A percentile compares a stretch with the other conserved stretches of the same genome.
Evolutionary conservation across 2,329 filamentous ascomycete genomes (phyloP).

Genomic region (Aureobasidium mangrovei): DNA sequence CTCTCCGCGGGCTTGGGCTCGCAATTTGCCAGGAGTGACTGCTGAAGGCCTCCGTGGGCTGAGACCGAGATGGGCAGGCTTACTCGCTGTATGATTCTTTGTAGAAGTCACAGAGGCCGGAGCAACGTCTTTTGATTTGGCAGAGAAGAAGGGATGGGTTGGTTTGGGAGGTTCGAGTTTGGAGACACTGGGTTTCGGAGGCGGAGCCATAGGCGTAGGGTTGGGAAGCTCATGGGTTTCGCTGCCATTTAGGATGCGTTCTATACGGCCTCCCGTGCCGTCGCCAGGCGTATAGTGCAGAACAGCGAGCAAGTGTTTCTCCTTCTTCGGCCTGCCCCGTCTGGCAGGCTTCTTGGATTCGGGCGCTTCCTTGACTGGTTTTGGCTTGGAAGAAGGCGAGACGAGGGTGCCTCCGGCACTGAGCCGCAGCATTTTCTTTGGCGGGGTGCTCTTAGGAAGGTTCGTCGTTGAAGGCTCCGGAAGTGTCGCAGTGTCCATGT

Average conservation of each 20-base stretch:
- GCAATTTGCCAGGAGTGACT: slow-evolving; percentile 40
- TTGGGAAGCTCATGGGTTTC: slow-evolving; percentile 20
- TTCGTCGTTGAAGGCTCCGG: no score
- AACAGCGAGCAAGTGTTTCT: slow-evolving; percentile 19
- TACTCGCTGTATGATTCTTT: slow-evolving; percentile 16
- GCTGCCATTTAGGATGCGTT: slow-evolving; percentile 48
- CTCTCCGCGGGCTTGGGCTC: slow-evolving; percentile 24
- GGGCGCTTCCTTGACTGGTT: slow-evolving; percentile 16
- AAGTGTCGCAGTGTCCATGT: not conserved
- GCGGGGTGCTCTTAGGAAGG: slow-evolving; percentile 18
- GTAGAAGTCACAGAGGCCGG: slow-evolving; percentile 13
- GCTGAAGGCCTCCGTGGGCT: slow-evolving; percentile 30
- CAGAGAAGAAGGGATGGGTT: slow-evolving; percentile 62
- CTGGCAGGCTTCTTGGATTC: slow-evolving; percentile 20
- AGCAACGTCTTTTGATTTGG: slow-evolving; percentile 37
- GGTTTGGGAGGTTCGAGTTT: slow-evolving; percentile 34
- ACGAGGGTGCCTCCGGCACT: slow-evolving; percentile 39
- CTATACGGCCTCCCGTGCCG: slow-evolving; percentile 51
- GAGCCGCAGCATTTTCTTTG: slow-evolving; percentile 32
- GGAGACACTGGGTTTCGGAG: slow-evolving; percentile 22
- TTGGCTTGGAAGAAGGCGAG: slow-evolving; percentile 30
- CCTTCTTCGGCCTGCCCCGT: slow-evolving; percentile 24
- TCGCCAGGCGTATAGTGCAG: slow-evolving; percentile 40
- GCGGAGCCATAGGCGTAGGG: slow-evolving; percentile 7
- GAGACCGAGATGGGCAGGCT: slow-evolving; percentile 1